These are phyloP conservation scores for Phlebopus sp. DNA, from an alignment of 1,284 basidiomycete genomes.

Conservation along the genomic window DNA sequence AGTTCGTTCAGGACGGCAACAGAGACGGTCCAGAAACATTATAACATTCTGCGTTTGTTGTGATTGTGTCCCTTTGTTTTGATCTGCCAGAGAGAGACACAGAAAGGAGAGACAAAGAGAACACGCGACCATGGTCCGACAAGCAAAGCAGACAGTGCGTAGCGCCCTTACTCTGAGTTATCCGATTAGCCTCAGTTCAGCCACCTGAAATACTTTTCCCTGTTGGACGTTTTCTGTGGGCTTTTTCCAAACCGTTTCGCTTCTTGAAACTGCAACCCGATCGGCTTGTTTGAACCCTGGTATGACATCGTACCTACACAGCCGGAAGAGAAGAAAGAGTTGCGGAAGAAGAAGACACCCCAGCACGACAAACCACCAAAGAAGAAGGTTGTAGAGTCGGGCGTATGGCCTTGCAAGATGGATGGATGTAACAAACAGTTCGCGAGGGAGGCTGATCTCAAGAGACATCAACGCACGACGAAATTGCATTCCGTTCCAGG, in stretches of 20 bases:
- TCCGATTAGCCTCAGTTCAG: slow-evolving; percentile 16
- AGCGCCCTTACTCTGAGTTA: slow-evolving; percentile 15
- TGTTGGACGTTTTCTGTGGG: neutral
- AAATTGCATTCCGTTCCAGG: slow-evolving; percentile 67
- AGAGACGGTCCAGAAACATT: neutral
- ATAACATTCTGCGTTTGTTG: slow-evolving; percentile 1
- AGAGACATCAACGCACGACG: slow-evolving; percentile 73
- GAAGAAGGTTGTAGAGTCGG: slow-evolving; percentile 49
- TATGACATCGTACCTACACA: slow-evolving; percentile 5
- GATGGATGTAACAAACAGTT: slow-evolving; percentile 75
- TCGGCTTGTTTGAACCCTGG: neutral
- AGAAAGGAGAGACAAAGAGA: slow-evolving; percentile 10
- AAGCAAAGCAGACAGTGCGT: slow-evolving; percentile 36
- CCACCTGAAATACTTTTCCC: slow-evolving; percentile 13
- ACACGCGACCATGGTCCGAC: slow-evolving; percentile 26
- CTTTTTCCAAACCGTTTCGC: neutral
- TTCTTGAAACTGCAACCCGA: neutral
- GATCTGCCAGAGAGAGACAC: neutral
- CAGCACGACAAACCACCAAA: slow-evolving; percentile 27
- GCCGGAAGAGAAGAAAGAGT: slow-evolving; percentile 49
- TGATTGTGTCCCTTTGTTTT: neutral
- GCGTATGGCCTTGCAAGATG: slow-evolving; percentile 73
- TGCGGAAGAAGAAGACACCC: slow-evolving; percentile 41
- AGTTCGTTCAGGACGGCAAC: neutral
- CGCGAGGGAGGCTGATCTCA: slow-evolving; percentile 73